Base-by-base conservation (phyloP, 129 eudicot genomes). In the Centrapalus pauciflorus region DNA sequence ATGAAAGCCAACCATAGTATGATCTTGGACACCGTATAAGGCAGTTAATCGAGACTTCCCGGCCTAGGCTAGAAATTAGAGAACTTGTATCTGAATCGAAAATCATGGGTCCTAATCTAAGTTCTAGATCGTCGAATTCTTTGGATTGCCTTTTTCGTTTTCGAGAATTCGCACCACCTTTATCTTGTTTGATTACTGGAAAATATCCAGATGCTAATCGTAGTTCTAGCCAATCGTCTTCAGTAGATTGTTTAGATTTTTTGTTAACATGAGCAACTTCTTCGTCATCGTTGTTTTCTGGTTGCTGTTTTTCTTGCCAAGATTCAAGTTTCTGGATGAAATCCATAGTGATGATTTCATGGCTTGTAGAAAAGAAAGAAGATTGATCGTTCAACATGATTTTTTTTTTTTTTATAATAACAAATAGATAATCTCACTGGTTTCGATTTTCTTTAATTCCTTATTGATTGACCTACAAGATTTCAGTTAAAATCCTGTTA, bases 341-440 rank as follows among this genome's bases (percentile, higher is more conserved):
- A 65, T 52, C 29, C 81, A 73, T 69, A 54, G 41, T 61, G 76
- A 52, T 46, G 12, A 41, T 61, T 20, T 76, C 78, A 28, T 75
- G 70, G 60, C 61, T 70, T 49, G 80, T 69, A 2, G 89, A 77
- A 46, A 74, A 77, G 34, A 77, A 34, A 64, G 77, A 75, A 41
- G 84, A 48, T 46, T n/a, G 49, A 52, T 77, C 85, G 49, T 81
- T 77, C 76, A 76, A 75, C 90, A 81, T 85, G 62, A n/a, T n/a
- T n/a, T 75, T 79, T 73, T 60, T 28, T 33, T 20, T 11, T 34
- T 61, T 69, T 32, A n/a, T n/a, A n/a, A n/a, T n/a, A n/a, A n/a
- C n/a, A 19, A 60, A 67, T 33, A 57, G 76, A 69, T 76, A 7
- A 45, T 55, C n/a, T 11, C 33, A 24, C 38, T n/a, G n/a, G n/a